phyloP scores from a whole-genome alignment of 2,329 filamentous ascomycete genomes.

The Fusarium decemcellulare region DNA sequence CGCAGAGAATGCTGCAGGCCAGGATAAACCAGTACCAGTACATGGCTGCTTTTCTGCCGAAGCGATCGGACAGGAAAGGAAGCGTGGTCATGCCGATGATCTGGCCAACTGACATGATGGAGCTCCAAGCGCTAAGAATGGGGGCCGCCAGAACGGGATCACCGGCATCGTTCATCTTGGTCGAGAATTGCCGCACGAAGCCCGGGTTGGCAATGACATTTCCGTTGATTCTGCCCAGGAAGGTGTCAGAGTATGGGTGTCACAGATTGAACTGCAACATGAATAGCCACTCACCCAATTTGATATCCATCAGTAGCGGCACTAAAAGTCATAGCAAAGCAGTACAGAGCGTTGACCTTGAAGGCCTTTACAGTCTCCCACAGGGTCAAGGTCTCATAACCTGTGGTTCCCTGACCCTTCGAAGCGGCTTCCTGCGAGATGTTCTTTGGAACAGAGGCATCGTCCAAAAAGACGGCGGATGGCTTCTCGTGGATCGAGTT shows the following conservation, averaged over 20 bases:
- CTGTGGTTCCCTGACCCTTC: constrained; percentile 45
- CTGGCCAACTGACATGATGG: constrained; percentile 57
- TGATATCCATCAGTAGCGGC: constrained; percentile 48
- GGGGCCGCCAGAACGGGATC: constrained; percentile 51
- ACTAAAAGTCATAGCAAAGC: constrained; percentile 46
- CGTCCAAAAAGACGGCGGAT: too few species aligned
- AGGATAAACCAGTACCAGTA: constrained; percentile 51
- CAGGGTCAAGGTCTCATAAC: constrained; percentile 46
- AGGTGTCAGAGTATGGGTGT: background rate
- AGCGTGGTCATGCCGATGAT: constrained; percentile 54
- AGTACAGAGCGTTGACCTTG: constrained; percentile 43
- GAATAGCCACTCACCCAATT: constrained; percentile 39
- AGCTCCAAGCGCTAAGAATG: constrained; percentile 55
- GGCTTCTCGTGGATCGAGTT: too few species aligned
- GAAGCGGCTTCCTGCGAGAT: constrained; percentile 31
- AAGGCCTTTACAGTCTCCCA: constrained; percentile 48
- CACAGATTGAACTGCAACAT: background rate
- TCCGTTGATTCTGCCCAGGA: constrained; percentile 19
- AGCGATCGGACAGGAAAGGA: constrained; percentile 43
- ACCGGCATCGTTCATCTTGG: constrained; percentile 34
- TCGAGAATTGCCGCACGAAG: constrained; percentile 28
- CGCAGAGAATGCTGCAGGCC: constrained; percentile 53
- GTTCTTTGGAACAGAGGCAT: too few species aligned
- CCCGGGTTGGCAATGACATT: constrained; percentile 35
- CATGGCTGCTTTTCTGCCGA: constrained; percentile 52